Evolutionary conservation across 108 stramenopile genomes (phyloP).

Genomic region (Discostella pseudostelligera): DNA sequence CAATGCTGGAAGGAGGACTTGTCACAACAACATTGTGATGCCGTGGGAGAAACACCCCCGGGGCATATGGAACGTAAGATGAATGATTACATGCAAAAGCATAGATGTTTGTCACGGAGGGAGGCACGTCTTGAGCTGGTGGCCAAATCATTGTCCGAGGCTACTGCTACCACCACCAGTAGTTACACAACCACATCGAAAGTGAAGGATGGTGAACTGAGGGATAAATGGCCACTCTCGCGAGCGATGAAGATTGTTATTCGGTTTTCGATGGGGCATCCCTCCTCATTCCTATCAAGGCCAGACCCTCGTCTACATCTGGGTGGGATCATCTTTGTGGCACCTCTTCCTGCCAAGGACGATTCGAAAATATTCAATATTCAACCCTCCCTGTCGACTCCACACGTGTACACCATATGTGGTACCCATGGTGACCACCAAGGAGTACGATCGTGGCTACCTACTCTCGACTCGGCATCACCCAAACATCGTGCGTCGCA

Average conservation of each 20-base stretch:
- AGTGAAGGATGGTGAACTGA: constrained; percentile 2
- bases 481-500: constrained; percentile 66
- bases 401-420: constrained; percentile 75
- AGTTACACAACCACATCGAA: not conserved
- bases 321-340: constrained; percentile 32
- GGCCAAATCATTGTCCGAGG: constrained; percentile 32
- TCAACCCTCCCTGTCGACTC: constrained; percentile 39
- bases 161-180: constrained; percentile 1
- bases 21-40: not conserved
- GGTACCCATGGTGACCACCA: constrained; percentile 82
- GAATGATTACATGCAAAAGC: constrained; percentile 43
- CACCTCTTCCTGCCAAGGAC: constrained; percentile 12
- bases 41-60: constrained; percentile 32
- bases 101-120: constrained; percentile 39
- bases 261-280: constrained; percentile 27
- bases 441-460: constrained; percentile 80
- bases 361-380: constrained; percentile 55
- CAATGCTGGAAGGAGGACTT: constrained; percentile 65
- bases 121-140: constrained; percentile 31
- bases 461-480: constrained; percentile 79
- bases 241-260: constrained; percentile 44
- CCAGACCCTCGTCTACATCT: constrained; percentile 43
- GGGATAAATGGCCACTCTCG: constrained; percentile 14
- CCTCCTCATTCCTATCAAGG: not conserved
- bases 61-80: constrained; percentile 26